A percentile compares a stretch with the other conserved stretches of the same genome.
Conservation (phyloP, 805 yeast species). For the Diddensiella santjacobensis region DNA sequence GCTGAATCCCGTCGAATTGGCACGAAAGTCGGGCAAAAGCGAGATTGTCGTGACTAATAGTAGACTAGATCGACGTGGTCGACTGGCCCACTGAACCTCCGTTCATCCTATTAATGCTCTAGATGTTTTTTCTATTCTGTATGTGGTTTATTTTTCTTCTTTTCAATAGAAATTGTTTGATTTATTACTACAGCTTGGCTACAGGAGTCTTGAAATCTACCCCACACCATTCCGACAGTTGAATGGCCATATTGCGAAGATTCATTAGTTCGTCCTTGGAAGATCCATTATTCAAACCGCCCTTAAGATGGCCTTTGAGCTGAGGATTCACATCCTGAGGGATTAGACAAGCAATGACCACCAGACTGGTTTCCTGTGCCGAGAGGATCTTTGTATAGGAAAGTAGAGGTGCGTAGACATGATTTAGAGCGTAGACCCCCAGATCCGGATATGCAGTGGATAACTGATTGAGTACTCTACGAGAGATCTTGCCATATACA, state of each 20-base stretch:
- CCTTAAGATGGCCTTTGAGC: slow-evolving; percentile 82
- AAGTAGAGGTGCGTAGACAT: slow-evolving; percentile 74
- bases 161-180: neutral
- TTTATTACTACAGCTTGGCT: slow-evolving; percentile 44
- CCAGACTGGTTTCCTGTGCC: slow-evolving; percentile 69
- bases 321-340: slow-evolving; percentile 96
- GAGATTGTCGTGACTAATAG: neutral
- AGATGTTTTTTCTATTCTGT: neutral
- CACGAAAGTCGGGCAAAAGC: no score
- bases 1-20: neutral
- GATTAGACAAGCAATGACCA: slow-evolving; percentile 72
- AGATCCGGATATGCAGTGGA: slow-evolving; percentile 78
- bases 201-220: slow-evolving; percentile 55
- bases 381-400: slow-evolving; percentile 60
- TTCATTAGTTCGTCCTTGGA: slow-evolving; percentile 57
- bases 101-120: neutral
- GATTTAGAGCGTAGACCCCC: slow-evolving; percentile 65
- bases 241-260: slow-evolving; percentile 58
- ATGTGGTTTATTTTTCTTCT: no score
- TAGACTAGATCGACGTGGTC: neutral
- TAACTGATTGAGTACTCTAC: slow-evolving; percentile 65
- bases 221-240: slow-evolving; percentile 72
- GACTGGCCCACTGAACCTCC: neutral
- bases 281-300: slow-evolving; percentile 79
- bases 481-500: slow-evolving; percentile 71